phyloP scores from a whole-genome alignment of 129 eudicot genomes.

The Dittrichia graveolens region DNA sequence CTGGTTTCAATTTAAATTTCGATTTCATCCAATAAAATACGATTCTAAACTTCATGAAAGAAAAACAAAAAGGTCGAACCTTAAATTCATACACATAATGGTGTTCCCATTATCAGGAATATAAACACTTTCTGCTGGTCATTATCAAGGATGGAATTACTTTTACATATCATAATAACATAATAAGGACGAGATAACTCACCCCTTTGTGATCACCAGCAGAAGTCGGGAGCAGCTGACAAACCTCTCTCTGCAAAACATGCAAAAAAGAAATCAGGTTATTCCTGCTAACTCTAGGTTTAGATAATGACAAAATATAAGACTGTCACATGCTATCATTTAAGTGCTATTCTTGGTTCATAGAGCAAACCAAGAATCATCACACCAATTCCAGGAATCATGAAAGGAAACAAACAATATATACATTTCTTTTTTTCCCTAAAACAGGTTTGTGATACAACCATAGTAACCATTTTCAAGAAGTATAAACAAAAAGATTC shows the following conservation, averaged over 20 bases:
- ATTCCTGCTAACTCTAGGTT: neutral
- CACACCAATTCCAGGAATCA: no score
- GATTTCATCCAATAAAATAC: no score
- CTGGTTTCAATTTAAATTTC: no score
- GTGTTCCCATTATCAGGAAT: neutral
- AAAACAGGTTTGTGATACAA: no score
- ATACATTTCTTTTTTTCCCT: no score
- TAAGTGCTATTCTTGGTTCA: neutral
- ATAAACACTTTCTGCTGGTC: neutral
- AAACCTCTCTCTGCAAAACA: slow-evolving; percentile 82
- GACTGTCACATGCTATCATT: neutral
- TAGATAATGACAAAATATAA: neutral
- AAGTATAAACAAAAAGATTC: neutral
- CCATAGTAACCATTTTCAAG: neutral
- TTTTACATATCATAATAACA: neutral
- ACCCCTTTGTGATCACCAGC: slow-evolving; percentile 89
- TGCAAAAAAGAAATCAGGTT: slow-evolving; percentile 22
- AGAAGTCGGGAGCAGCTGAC: slow-evolving; percentile 81
- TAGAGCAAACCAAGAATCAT: no score
- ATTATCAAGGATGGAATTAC: neutral
- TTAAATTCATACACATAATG: neutral
- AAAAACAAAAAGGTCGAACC: no score
- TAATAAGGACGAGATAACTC: slow-evolving; percentile 39
- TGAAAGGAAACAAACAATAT: no score
- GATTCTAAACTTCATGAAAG: no score